Evolutionary conservation across 2,329 filamentous ascomycete species (phyloP).

Genomic region (Aspergillus cejpii): DNA sequence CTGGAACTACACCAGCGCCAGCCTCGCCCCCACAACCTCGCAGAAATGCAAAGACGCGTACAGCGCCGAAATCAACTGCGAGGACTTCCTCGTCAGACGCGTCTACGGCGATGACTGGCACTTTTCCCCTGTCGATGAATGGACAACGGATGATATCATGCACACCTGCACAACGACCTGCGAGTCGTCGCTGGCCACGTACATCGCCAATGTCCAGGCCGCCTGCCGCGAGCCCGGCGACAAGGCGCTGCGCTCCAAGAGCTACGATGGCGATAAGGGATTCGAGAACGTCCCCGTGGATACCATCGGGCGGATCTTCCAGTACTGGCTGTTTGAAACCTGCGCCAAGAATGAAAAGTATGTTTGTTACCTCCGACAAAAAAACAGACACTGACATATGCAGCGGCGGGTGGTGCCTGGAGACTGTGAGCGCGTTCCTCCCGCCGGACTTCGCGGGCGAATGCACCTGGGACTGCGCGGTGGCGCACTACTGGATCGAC

Average conservation of each 20-base stretch:
- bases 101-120: slow-evolving; percentile 3
- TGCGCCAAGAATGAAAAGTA: slow-evolving; percentile 11
- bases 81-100: slow-evolving; percentile 4
- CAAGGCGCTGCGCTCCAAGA: neutral
- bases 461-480: slow-evolving; percentile 8
- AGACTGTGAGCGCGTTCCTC: slow-evolving; percentile 1
- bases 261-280: neutral
- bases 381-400: neutral
- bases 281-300: slow-evolving; percentile 2
- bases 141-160: slow-evolving; percentile 4
- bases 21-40: slow-evolving; percentile 8
- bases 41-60: slow-evolving; percentile 11
- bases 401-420: slow-evolving; percentile 6
- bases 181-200: slow-evolving; percentile 4
- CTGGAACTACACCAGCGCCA: slow-evolving; percentile 8
- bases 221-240: slow-evolving; percentile 5
- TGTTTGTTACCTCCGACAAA: too few relatives aligned
- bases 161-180: slow-evolving; percentile 8
- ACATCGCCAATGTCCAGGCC: slow-evolving; percentile 6
- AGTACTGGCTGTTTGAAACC: slow-evolving; percentile 7
- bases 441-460: neutral
- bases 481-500: slow-evolving; percentile 8
- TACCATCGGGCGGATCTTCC: slow-evolving; percentile 4
- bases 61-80: slow-evolving; percentile 10
- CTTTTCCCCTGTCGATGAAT: neutral